These are phyloP conservation scores for Debaryomycetaceae sp. DNA, from an alignment of 1,139 yeast genomes.

Conservation along the genomic window DNA sequence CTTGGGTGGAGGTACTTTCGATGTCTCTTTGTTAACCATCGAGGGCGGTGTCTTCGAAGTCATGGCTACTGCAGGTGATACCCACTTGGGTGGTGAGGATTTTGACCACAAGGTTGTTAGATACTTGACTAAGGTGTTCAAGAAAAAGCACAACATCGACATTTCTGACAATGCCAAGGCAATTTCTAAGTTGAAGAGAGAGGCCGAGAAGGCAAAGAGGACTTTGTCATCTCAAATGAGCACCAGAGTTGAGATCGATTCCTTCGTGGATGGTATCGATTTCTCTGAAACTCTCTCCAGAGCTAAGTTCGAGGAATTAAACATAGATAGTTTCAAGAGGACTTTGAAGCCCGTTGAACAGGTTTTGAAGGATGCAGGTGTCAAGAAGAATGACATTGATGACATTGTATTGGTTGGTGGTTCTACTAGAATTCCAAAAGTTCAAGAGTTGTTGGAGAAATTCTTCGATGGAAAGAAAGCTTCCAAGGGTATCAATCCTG, in stretches of 20 bases:
- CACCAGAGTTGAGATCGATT: conserved; percentile 89
- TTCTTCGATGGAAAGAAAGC: conserved; percentile 92
- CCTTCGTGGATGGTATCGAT: conserved; percentile 93
- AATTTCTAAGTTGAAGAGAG: conserved; percentile 86
- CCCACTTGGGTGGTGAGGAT: conserved; percentile 82
- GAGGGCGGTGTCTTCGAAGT: conserved; percentile 56
- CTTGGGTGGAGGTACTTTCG: conserved; percentile 57
- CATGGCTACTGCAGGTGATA: conserved; percentile 53
- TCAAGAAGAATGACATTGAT: conserved; percentile 77
- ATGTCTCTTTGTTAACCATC: conserved; percentile 48
- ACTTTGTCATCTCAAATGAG: conserved; percentile 88
- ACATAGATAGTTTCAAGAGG: conserved; percentile 81
- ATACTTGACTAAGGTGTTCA: conserved; percentile 80
- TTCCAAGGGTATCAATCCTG: conserved; percentile 94
- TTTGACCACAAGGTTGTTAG: conserved; percentile 86
- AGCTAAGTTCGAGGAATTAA: conserved; percentile 93
- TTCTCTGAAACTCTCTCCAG: conserved; percentile 89
- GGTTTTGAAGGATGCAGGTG: conserved; percentile 85
- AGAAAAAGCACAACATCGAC: conserved; percentile 84
- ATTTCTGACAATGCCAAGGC: conserved; percentile 74
- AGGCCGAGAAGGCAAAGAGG: conserved; percentile 96
- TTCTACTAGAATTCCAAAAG: conserved; percentile 97
- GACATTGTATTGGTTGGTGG: conserved; percentile 97
- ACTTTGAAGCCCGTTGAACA: conserved; percentile 92
- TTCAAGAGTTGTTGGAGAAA: conserved; percentile 82